Percentiles rank a stretch among this genome's conserved stretches.
Evolutionary conservation across 768 basidiomycete genomes (phyloP).

Genomic region (Kwoniella sp.): DNA sequence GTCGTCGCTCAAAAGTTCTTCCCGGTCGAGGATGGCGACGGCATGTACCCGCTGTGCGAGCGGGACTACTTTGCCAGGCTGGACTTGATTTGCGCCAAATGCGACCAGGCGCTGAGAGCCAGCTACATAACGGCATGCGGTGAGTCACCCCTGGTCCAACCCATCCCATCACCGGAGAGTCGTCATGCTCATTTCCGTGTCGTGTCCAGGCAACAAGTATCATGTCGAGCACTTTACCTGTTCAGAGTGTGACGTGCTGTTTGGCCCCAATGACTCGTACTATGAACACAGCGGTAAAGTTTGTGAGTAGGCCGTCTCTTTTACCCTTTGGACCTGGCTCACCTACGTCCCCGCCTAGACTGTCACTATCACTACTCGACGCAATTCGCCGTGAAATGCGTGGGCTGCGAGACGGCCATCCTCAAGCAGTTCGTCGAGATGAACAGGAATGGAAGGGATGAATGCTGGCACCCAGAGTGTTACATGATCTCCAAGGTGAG

Average conservation of each 20-base stretch:
- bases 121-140: conserved; percentile 99
- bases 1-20: conserved; percentile 99
- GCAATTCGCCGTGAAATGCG: conserved; percentile 96
- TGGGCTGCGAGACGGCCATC: conserved; percentile 93
- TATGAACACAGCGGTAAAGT: conserved; percentile 98
- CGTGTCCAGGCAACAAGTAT: conserved; percentile 79
- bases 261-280: conserved; percentile 97
- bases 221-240: conserved; percentile 99
- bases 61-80: conserved; percentile 94
- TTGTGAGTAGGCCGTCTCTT: conserved; percentile 51
- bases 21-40: conserved; percentile 87
- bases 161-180: conserved; percentile 59
- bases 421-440: conserved; percentile 99
- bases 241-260: conserved; percentile 89
- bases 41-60: conserved; percentile 94
- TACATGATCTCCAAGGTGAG: conserved; percentile 99
- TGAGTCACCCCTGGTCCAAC: conserved; percentile 55
- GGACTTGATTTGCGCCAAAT: conserved; percentile 94
- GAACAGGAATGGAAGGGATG: conserved; percentile 94
- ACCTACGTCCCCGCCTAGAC: conserved; percentile 52
- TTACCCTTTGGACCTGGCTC: too few species aligned
- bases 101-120: conserved; percentile 85
- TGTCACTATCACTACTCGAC: conserved; percentile 99
- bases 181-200: neutral
- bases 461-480: conserved; percentile 99